Percentiles rank a stretch among this genome's conserved stretches.
Evolutionary conservation across 495 filamentous ascomycete genomes (phyloP).

Genomic region (Daldinia vernicosa): DNA sequence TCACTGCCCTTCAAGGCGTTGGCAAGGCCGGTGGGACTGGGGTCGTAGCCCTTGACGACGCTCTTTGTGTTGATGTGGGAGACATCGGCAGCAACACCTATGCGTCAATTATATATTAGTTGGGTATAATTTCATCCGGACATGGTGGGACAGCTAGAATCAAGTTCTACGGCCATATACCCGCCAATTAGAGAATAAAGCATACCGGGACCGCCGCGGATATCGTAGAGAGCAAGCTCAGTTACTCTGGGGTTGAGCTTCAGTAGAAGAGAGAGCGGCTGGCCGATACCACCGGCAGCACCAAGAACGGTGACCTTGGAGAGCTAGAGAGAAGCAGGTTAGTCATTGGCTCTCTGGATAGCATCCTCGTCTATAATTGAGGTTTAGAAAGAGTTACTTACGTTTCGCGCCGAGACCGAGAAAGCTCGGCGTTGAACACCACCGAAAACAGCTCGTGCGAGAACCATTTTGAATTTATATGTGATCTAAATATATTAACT

Average conservation of each 20-base stretch:
- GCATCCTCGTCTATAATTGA: conserved; percentile 25
- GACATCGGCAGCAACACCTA: conserved; percentile 97
- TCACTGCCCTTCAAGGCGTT: conserved; percentile 83
- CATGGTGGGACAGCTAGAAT: background rate
- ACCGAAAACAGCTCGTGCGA: conserved; percentile 45
- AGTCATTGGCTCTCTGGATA: conserved; percentile 23
- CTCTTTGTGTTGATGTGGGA: conserved; percentile 99
- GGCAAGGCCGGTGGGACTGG: conserved; percentile 76
- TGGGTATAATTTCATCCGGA: background rate
- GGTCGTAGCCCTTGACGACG: conserved; percentile 87
- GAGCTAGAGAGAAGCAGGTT: conserved; percentile 64
- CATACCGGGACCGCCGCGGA: conserved; percentile 90
- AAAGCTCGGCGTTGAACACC: conserved; percentile 86
- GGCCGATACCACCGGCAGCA: conserved; percentile 96
- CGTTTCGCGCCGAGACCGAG: conserved; percentile 89
- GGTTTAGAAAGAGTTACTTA: conserved; percentile 53
- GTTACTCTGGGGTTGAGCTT: conserved; percentile 95
- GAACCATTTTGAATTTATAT: conserved; percentile 36
- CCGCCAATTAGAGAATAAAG: conserved; percentile 29
- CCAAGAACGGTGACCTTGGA: conserved; percentile 97
- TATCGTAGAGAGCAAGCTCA: conserved; percentile 96
- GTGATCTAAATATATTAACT: conserved; percentile 9
- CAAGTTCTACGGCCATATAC: background rate
- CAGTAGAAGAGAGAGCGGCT: conserved; percentile 94
- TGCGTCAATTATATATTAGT: conserved; percentile 27